phyloP scores from a whole-genome alignment of 192 early-diverging fungal genomes.

The Chytriomyces confervae region DNA sequence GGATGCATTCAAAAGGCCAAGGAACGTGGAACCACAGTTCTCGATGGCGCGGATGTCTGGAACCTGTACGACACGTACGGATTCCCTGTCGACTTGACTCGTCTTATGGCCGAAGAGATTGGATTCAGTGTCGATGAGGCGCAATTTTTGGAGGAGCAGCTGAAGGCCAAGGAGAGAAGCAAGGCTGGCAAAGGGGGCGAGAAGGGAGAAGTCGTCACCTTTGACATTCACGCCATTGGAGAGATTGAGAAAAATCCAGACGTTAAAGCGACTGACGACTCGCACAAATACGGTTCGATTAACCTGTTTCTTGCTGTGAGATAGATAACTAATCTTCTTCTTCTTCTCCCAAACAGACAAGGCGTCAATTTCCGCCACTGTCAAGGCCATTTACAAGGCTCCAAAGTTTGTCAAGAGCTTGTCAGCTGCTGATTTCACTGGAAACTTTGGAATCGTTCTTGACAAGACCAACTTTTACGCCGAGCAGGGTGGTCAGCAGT shows the following conservation, averaged over 20 bases:
- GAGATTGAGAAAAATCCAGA: slow-evolving; percentile 74
- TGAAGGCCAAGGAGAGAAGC: slow-evolving; percentile 77
- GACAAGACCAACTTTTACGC: slow-evolving; percentile 98
- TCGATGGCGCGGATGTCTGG: slow-evolving; percentile 93
- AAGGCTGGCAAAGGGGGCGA: slow-evolving; percentile 58
- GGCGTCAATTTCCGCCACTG: slow-evolving; percentile 71
- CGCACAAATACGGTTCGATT: slow-evolving; percentile 77
- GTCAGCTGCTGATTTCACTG: slow-evolving; percentile 59
- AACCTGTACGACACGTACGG: slow-evolving; percentile 99
- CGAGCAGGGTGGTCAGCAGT: slow-evolving; percentile 95
- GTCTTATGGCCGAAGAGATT: slow-evolving; percentile 98
- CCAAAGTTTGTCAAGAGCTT: slow-evolving; percentile 52
- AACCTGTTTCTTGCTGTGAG: background rate
- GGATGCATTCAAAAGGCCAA: slow-evolving; percentile 71
- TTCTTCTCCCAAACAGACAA: slow-evolving; percentile 43
- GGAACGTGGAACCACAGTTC: slow-evolving; percentile 60
- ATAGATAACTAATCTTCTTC: background rate
- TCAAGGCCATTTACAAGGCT: slow-evolving; percentile 81
- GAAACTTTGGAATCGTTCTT: slow-evolving; percentile 84
- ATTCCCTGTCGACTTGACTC: slow-evolving; percentile 97
- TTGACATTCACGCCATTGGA: slow-evolving; percentile 93
- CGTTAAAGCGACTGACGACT: slow-evolving; percentile 85
- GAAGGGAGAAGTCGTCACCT: slow-evolving; percentile 67
- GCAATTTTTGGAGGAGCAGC: slow-evolving; percentile 79
- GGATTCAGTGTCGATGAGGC: slow-evolving; percentile 83